Evolutionary conservation across 2,329 filamentous ascomycete species (phyloP), one percentile per base, ranked within the genome.

Genomic region (Emydomyces testavorans): DNA sequence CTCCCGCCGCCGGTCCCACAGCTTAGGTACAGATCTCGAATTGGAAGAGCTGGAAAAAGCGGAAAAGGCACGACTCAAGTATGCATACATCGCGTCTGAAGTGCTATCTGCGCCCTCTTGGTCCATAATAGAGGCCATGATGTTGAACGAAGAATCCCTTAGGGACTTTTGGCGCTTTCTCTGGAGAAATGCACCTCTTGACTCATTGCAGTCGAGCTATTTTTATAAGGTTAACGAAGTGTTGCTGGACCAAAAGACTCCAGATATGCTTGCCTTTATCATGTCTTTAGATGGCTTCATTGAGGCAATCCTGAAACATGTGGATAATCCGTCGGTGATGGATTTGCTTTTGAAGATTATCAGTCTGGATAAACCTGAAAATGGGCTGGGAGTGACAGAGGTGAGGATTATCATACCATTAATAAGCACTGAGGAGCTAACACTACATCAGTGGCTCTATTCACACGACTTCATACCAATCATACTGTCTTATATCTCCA

Each of bases 181-280:
- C 57, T 83, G 83, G 62, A 78, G 82, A 48, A 78, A 85, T n/a
- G 77, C 86, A 8, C 86, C 90, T 2, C 76, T 98, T 48, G 90
- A 96, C 63, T 85, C 90, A 31, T 76, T 95, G 4, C 90, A 96
- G 67, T 90, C 92, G 15, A 89, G 89, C 60, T 98, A 98, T 65
- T 98, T 98, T 64, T 95, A 90, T 48, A 98, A 96, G 64, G 89
- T 98, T 61, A 96, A 96, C 65, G 92, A 98, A 69, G 85, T 87
- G n/a, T 71, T 98, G 16, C 83, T 98, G 48, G 92, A 96, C 65
- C 93, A 92, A 69, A 96, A 96, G 75, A 95, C 93, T 4, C 86
- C 93, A 60, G 90, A 95, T 54, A 98, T 96, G 90, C 74, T 96
- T 56, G 80, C 82, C 15, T 80, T 98, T 52, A 79, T 98, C 65